Conservation (phyloP, 352 stramenopile genomes). For the Pythium phragmiticola region DNA sequence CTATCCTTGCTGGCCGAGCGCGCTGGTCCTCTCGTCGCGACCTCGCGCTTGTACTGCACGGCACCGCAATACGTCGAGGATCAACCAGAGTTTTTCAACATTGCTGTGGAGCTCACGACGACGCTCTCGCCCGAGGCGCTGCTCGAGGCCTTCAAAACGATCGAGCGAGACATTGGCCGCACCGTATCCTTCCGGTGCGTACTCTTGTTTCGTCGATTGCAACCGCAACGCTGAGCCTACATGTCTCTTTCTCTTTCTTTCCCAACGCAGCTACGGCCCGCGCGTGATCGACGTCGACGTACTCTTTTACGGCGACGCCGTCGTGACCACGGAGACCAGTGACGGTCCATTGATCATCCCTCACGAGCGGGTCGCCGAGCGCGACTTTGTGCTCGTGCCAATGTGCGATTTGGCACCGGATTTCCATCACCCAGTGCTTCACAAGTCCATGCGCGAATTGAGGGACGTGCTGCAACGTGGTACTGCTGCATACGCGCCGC, state of each 20-base stretch:
- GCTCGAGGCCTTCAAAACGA: slow-evolving; percentile 83
- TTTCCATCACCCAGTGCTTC: slow-evolving; percentile 73
- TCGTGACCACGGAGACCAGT: slow-evolving; percentile 62
- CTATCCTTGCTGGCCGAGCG: slow-evolving; percentile 47
- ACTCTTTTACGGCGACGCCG: slow-evolving; percentile 87
- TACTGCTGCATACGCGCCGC: slow-evolving; percentile 33
- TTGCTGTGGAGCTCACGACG: slow-evolving; percentile 88
- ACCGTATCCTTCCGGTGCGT: slow-evolving; percentile 52
- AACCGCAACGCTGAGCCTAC: not conserved
- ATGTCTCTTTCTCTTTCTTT: not conserved
- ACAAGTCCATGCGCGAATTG: slow-evolving; percentile 74
- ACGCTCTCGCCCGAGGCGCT: slow-evolving; percentile 70
- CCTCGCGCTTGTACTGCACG: slow-evolving; percentile 92
- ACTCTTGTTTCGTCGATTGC: not conserved
- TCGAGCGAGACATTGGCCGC: slow-evolving; percentile 89
- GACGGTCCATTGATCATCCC: slow-evolving; percentile 90
- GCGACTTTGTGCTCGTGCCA: slow-evolving; percentile 97
- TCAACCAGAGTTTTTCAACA: slow-evolving; percentile 95
- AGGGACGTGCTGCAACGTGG: slow-evolving; percentile 35
- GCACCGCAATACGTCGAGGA: slow-evolving; percentile 94
- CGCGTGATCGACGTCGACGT: slow-evolving; percentile 96
- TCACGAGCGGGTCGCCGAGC: slow-evolving; percentile 92
- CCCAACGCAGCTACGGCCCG: slow-evolving; percentile 82
- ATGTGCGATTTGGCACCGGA: slow-evolving; percentile 91
- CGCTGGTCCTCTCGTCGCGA: slow-evolving; percentile 60